Conservation (phyloP, 2,329 filamentous ascomycete species). For the Colletotrichum siamense region DNA sequence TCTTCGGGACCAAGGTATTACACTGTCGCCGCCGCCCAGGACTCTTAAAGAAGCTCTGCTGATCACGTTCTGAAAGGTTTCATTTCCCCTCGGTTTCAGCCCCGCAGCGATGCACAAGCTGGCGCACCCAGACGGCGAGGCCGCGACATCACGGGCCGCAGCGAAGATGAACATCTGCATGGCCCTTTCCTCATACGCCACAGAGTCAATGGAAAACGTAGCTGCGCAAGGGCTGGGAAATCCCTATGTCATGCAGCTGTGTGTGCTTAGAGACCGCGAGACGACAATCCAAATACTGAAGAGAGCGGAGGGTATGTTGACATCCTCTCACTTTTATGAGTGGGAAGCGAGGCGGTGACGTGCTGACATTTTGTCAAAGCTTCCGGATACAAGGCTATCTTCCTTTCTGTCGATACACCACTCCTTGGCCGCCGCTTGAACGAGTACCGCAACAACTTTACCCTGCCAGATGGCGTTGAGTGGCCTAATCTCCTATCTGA, state of each 20-base stretch:
- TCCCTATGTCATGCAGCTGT: constrained; percentile 55
- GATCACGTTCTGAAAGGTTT: constrained; percentile 25
- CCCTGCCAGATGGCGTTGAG: neutral
- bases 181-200: constrained; percentile 54
- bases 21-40: accelerated
- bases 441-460: constrained; percentile 58
- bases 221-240: constrained; percentile 38
- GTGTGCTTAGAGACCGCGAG: constrained; percentile 52
- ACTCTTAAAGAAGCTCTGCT: neutral
- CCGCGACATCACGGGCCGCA: constrained; percentile 56
- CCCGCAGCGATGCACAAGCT: constrained; percentile 60
- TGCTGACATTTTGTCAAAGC: neutral
- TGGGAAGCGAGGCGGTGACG: neutral
- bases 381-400: constrained; percentile 51
- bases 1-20: constrained; percentile 43
- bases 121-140: constrained; percentile 58
- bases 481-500: neutral
- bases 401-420: constrained; percentile 61
- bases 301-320: constrained; percentile 44
- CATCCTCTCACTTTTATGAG: neutral
- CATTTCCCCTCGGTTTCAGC: constrained; percentile 59
- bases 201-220: constrained; percentile 50
- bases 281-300: constrained; percentile 45
- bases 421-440: constrained; percentile 58
- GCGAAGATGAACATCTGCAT: constrained; percentile 34